Evolutionary conservation across 116 monocot species (phyloP).

Genomic region (Cymodocea nodosa): DNA sequence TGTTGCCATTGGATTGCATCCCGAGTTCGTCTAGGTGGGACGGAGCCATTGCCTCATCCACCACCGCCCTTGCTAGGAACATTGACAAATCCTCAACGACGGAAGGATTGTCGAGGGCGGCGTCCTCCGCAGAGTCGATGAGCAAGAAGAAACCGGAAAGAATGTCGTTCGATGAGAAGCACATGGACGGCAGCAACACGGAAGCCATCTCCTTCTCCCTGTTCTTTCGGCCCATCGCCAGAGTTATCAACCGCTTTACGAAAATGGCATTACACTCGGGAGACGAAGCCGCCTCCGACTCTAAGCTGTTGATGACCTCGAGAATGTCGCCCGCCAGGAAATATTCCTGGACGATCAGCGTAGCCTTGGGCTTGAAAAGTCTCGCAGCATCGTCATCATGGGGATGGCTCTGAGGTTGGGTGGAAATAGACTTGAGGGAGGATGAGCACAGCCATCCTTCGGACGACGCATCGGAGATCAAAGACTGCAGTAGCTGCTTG

Average conservation of each 20-base stretch:
- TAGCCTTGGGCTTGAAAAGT: constrained; percentile 30
- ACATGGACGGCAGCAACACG: constrained; percentile 31
- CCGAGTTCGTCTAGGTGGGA: constrained; percentile 42
- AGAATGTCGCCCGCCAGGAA: constrained; percentile 56
- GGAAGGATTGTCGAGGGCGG: constrained; percentile 44
- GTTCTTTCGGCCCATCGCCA: constrained; percentile 72
- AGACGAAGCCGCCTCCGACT: constrained; percentile 15
- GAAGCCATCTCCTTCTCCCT: constrained; percentile 83
- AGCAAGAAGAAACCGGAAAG: constrained; percentile 36
- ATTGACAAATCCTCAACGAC: constrained; percentile 43
- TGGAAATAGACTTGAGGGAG: constrained; percentile 23
- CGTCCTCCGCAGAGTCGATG: constrained; percentile 53
- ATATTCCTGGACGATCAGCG: constrained; percentile 51
- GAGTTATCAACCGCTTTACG: constrained; percentile 53
- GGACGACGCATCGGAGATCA: constrained; percentile 52
- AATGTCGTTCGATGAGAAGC: constrained; percentile 45
- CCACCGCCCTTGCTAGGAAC: constrained; percentile 73
- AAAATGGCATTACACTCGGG: constrained; percentile 35
- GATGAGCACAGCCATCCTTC: constrained; percentile 72
- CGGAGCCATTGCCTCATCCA: constrained; percentile 64
- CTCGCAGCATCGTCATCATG: constrained; percentile 9
- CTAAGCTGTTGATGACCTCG: constrained; percentile 33
- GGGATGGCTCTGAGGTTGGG: constrained; percentile 8
- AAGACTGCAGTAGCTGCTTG: constrained; percentile 21
- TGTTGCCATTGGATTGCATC: constrained; percentile 5